Percentiles rank a stretch among this genome's conserved stretches.
Conservation (phyloP, 768 basidiomycete species). For the Tulasnella sp. region DNA sequence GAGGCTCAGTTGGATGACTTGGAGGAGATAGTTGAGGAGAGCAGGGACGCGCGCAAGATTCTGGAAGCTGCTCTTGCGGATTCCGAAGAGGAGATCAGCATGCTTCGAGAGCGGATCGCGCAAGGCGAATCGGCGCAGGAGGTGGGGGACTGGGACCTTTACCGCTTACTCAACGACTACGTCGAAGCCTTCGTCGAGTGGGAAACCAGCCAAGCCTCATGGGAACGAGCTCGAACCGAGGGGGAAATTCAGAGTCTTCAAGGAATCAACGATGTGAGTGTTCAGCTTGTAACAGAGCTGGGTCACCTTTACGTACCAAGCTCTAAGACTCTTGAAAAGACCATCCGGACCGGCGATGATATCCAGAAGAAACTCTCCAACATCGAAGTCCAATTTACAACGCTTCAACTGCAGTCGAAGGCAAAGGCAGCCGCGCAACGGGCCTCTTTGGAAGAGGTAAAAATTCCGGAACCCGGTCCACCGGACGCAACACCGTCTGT, state of each 20-base stretch:
- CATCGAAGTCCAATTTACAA: neutral
- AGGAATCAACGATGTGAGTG: neutral
- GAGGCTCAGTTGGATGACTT: conserved; percentile 1
- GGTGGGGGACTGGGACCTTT: neutral
- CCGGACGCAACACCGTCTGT: neutral
- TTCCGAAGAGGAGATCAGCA: neutral
- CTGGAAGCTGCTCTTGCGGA: neutral
- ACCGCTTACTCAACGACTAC: neutral
- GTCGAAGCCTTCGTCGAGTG: neutral
- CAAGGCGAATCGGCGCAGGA: neutral
- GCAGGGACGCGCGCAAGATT: neutral
- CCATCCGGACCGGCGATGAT: neutral
- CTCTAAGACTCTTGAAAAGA: neutral
- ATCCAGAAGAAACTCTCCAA: neutral
- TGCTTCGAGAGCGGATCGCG: neutral
- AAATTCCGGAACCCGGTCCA: neutral
- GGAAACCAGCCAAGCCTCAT: neutral
- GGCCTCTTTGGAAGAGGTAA: neutral
- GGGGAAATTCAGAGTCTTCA: neutral
- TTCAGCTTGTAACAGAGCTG: neutral
- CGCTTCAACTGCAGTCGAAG: neutral
- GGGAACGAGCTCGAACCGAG: neutral
- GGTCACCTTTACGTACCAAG: neutral
- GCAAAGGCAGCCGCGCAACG: neutral
- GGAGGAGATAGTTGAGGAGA: neutral